A percentile compares a stretch with the other conserved stretches of the same genome.
Conservation (phyloP, 2,329 filamentous ascomycete genomes). For the Diaporthe eres region DNA sequence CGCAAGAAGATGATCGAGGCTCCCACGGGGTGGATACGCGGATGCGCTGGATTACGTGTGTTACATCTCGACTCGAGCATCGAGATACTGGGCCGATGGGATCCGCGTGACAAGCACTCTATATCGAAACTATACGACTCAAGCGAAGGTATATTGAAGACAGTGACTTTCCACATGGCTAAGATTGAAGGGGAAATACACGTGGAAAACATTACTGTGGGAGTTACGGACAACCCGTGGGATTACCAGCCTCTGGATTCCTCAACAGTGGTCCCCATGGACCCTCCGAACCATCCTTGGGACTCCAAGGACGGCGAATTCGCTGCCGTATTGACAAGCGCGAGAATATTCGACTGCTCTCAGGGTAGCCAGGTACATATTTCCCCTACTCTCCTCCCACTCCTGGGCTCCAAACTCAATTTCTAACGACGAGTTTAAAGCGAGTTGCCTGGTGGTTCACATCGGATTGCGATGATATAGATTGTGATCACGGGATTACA, state of each 20-base stretch:
- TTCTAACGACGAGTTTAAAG: neutral
- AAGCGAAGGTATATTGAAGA: neutral
- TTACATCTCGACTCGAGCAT: neutral
- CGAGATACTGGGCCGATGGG: neutral
- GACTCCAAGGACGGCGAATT: neutral
- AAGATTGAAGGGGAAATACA: neutral
- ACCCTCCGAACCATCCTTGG: neutral
- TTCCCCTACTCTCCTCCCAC: neutral
- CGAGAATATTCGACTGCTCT: neutral
- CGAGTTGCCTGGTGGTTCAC: slow-evolving; percentile 4
- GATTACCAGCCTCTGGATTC: neutral
- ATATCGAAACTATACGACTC: neutral
- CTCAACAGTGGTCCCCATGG: neutral
- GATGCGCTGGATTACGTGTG: neutral
- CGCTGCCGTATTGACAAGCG: neutral
- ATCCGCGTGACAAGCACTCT: neutral
- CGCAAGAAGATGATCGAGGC: neutral
- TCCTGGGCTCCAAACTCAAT: neutral
- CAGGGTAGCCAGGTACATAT: neutral
- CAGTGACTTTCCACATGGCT: neutral
- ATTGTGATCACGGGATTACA: neutral
- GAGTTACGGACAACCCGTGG: neutral
- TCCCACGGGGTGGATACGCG: neutral
- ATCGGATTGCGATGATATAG: neutral
- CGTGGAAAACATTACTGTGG: neutral